Percentiles rank a stretch among this genome's conserved stretches.
These are phyloP conservation scores for Phytophthora chlamydospora DNA, from an alignment of 352 stramenopile species.

Conservation along the genomic window DNA sequence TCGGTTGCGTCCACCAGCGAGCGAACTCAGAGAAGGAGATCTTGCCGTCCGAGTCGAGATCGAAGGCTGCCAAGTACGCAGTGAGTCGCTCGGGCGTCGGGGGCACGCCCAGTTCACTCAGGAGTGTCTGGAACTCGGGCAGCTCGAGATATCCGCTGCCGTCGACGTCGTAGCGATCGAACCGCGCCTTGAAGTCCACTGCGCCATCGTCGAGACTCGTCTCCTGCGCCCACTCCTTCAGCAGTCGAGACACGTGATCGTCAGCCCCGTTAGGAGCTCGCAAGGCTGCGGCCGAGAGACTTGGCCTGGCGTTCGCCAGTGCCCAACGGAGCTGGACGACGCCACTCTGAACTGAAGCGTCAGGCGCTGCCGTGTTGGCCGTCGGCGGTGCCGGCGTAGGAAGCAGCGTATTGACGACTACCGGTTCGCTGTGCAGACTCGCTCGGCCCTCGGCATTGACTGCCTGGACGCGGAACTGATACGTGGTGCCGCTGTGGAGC, in stretches of 20 bases:
- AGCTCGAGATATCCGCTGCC: slow-evolving; percentile 82
- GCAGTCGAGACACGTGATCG: slow-evolving; percentile 68
- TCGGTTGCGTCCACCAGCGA: slow-evolving; percentile 84
- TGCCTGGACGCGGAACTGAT: slow-evolving; percentile 90
- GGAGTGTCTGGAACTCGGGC: slow-evolving; percentile 82
- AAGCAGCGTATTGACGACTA: slow-evolving; percentile 87
- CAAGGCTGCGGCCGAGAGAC: slow-evolving; percentile 58
- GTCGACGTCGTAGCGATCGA: slow-evolving; percentile 78
- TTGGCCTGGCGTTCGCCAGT: slow-evolving; percentile 42
- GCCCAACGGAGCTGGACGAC: slow-evolving; percentile 66
- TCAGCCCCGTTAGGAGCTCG: slow-evolving; percentile 49
- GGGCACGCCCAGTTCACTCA: slow-evolving; percentile 87
- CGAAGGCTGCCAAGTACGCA: slow-evolving; percentile 86
- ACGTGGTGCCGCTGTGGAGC: slow-evolving; percentile 81
- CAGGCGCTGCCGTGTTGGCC: slow-evolving; percentile 32
- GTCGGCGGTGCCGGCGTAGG: slow-evolving; percentile 65
- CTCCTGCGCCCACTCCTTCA: slow-evolving; percentile 89
- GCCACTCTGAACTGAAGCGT: slow-evolving; percentile 27
- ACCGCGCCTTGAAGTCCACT: slow-evolving; percentile 77
- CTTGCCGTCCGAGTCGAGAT: slow-evolving; percentile 78
- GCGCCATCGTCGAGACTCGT: slow-evolving; percentile 73
- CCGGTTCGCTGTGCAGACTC: slow-evolving; percentile 72
- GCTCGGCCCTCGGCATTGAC: slow-evolving; percentile 75
- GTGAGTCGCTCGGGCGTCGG: slow-evolving; percentile 80
- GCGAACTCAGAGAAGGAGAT: slow-evolving; percentile 91